Conservation (phyloP, 2,329 filamentous ascomycete species). For the Coniochaeta sp. region DNA sequence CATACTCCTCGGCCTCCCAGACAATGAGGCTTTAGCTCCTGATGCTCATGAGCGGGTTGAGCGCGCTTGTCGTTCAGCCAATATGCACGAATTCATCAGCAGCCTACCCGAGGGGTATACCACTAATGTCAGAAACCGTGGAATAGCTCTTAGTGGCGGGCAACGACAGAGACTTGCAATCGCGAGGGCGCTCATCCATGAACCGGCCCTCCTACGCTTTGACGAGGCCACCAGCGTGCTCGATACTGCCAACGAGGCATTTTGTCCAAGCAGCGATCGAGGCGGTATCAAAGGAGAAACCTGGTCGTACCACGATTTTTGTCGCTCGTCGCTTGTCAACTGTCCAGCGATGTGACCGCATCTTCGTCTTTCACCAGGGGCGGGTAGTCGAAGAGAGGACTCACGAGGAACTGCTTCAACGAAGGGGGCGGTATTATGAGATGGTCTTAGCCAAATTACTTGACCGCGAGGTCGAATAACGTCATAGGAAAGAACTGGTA, state of each 20-base stretch:
- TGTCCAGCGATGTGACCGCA: constrained; percentile 48
- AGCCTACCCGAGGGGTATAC: constrained; percentile 36
- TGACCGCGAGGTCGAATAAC: background rate
- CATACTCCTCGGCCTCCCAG: constrained; percentile 35
- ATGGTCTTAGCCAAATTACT: constrained; percentile 29
- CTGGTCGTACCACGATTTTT: constrained; percentile 41
- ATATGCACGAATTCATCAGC: constrained; percentile 7
- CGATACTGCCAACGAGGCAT: constrained; percentile 32
- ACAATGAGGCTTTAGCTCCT: constrained; percentile 26
- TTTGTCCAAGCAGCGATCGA: constrained; percentile 22
- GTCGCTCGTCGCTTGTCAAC: constrained; percentile 49
- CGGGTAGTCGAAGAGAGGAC: constrained; percentile 47
- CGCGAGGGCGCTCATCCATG: constrained; percentile 31
- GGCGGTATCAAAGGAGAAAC: constrained; percentile 13
- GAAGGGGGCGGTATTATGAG: constrained; percentile 36
- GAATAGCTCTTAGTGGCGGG: constrained; percentile 32
- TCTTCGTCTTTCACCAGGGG: constrained; percentile 49
- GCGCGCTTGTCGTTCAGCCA: background rate
- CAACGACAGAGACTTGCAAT: constrained; percentile 38
- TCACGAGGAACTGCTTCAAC: constrained; percentile 43
- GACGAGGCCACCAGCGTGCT: constrained; percentile 38
- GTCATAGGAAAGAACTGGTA: no score
- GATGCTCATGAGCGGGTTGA: constrained; percentile 28
- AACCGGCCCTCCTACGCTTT: constrained; percentile 32
- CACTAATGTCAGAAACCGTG: constrained; percentile 35